Evolutionary conservation across 1,284 basidiomycete genomes (phyloP).

Genomic region (Tilletiaria anomala): DNA sequence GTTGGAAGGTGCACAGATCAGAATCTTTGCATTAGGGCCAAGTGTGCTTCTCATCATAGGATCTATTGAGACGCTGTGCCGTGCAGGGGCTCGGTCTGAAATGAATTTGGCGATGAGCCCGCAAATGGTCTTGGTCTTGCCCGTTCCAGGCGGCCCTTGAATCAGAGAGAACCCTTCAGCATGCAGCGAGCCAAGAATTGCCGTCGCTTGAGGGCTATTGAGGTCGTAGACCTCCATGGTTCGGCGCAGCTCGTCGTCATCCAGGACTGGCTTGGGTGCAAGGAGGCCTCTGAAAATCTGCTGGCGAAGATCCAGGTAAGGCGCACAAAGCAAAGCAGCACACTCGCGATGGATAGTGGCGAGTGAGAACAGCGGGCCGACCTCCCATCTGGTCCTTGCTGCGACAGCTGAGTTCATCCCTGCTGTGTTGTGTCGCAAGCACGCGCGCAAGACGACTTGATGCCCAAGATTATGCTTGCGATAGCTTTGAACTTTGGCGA

Average conservation of each 20-base stretch:
- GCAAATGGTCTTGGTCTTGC: slow-evolving; percentile 96
- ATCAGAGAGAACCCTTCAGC: slow-evolving; percentile 76
- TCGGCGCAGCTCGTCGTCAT: slow-evolving; percentile 43
- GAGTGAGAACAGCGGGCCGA: slow-evolving; percentile 74
- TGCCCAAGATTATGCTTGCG: slow-evolving; percentile 45
- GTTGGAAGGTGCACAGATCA: slow-evolving; percentile 94
- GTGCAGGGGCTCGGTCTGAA: slow-evolving; percentile 36
- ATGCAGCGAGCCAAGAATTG: slow-evolving; percentile 61
- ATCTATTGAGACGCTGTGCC: too few relatives aligned
- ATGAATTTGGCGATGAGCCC: slow-evolving; percentile 78
- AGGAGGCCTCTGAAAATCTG: slow-evolving; percentile 54
- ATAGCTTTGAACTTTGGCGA: slow-evolving; percentile 69
- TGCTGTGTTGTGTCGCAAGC: slow-evolving; percentile 41
- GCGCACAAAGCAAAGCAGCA: slow-evolving; percentile 65
- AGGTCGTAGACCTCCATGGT: slow-evolving; percentile 61
- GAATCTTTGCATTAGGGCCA: slow-evolving; percentile 51
- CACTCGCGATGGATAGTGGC: slow-evolving; percentile 87
- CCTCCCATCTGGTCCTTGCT: slow-evolving; percentile 54
- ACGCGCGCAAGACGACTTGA: slow-evolving; percentile 43
- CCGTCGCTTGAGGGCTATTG: slow-evolving; percentile 87
- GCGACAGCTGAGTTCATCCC: slow-evolving; percentile 40
- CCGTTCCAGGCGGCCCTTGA: slow-evolving; percentile 95
- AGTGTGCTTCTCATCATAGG: too few relatives aligned
- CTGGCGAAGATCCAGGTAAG: slow-evolving; percentile 62
- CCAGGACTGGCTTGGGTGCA: slow-evolving; percentile 43